phyloP scores from a whole-genome alignment of 2,329 filamentous ascomycete species.

The Phaeoacremonium minimum region DNA sequence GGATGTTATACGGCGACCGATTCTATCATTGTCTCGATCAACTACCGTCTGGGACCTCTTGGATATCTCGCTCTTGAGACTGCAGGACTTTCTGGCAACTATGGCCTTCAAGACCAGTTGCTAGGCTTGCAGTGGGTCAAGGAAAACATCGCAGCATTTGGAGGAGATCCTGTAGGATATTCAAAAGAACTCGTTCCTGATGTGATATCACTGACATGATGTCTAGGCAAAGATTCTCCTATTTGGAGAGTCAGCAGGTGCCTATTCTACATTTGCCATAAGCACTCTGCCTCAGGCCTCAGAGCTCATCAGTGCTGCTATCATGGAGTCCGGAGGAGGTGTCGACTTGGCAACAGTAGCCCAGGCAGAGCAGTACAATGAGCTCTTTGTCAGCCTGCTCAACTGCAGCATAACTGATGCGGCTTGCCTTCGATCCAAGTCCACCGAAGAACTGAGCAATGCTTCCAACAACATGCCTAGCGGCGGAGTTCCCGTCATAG shows the following conservation, averaged over 20 bases:
- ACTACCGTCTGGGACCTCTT: slow-evolving; percentile 39
- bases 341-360: slow-evolving; percentile 2
- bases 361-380: not conserved
- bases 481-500: not conserved
- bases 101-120: slow-evolving; percentile 43
- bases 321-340: slow-evolving; percentile 19
- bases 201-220: too few species aligned
- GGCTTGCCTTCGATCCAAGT: slow-evolving; percentile 1
- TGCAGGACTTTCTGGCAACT: slow-evolving; percentile 41
- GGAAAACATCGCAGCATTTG: slow-evolving; percentile 36
- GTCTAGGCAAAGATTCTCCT: slow-evolving; percentile 17
- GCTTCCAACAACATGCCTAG: not conserved
- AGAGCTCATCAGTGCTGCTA: slow-evolving; percentile 14
- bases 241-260: slow-evolving; percentile 21
- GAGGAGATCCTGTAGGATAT: slow-evolving; percentile 30
- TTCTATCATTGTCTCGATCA: slow-evolving; percentile 20
- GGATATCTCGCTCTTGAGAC: slow-evolving; percentile 38
- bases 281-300: slow-evolving; percentile 18
- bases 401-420: slow-evolving; percentile 3
- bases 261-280: slow-evolving; percentile 15
- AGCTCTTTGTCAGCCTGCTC: slow-evolving; percentile 2
- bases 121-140: slow-evolving; percentile 45
- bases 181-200: too few species aligned
- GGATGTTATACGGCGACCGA: slow-evolving; percentile 16
- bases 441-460: not conserved